Evolutionary conservation across 257 asterid species (phyloP), one percentile per base, ranked within the genome.

Genomic region (Parsonsia alboflavescens): DNA sequence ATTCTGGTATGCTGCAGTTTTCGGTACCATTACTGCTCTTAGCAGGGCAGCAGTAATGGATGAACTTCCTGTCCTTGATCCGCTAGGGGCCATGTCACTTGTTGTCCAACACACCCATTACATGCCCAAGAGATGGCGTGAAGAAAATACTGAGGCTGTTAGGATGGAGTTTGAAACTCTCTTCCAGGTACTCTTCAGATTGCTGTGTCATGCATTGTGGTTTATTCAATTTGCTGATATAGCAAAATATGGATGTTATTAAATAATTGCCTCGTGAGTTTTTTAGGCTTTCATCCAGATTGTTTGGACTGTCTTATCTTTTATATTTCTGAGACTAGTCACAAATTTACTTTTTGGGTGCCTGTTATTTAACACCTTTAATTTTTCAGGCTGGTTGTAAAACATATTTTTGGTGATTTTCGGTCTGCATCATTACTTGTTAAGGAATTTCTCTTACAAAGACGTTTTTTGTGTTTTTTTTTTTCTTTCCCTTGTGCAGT

Each of bases 101-200:
- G 94, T 88, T 69, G 96, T 92, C 68, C 97, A 89, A 76, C 92
- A 92, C 76, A 88, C 98, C 7, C 99, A 95, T 68, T 85, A 86
- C 82, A 95, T 90, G 99, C 99, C 99, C 24, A 95, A 90, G 85
- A 85, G 89, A 79, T 95, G 99, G 99, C 98, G 99, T 65, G 94
- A 90, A 87, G 99, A 92, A 86, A 87, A 88, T 80, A 83, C 88
- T 10, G 96, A 84, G 74, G 81, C 85, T 57, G 97, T 90, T 52
- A 85, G 90, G 63, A 49, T 72, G 46, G 98, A 92, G 86, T 95
- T 92, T 77, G 99, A 91, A 80, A 88, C 96, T 70, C 89, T 95
- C 71, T 95, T 92, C 82, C 97, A 95, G 99, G 99, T 95, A 85
- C 68, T 72, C 65, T 16, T 67, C 50, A 19, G 10, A 59, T 52